Percentiles rank a stretch among this genome's conserved stretches.
Evolutionary conservation across 441 rosid species (phyloP).

Genomic region (Gossypium schwendimanii): DNA sequence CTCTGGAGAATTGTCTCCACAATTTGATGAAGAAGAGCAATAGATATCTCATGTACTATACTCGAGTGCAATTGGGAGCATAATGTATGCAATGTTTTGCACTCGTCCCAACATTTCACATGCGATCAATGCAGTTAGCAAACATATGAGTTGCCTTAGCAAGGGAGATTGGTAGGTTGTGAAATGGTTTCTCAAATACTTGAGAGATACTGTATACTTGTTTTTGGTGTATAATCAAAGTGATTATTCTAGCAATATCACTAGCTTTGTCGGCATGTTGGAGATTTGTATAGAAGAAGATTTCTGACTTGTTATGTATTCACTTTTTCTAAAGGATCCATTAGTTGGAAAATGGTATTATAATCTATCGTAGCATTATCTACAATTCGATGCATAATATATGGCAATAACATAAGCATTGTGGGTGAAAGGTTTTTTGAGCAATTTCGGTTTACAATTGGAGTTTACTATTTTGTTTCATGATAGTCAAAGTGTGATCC

Average conservation of each 20-base stretch:
- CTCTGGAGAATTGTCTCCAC: not conserved
- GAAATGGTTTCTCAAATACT: too few relatives aligned
- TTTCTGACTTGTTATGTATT: too few relatives aligned
- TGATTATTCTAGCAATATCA: too few relatives aligned
- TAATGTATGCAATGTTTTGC: not conserved
- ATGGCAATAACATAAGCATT: too few relatives aligned
- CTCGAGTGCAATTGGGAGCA: not conserved
- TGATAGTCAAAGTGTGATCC: not conserved
- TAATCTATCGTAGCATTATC: too few relatives aligned
- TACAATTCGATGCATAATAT: too few relatives aligned
- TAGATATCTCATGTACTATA: not conserved
- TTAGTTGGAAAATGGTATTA: too few relatives aligned
- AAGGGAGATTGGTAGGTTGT: not conserved
- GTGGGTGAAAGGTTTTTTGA: not conserved
- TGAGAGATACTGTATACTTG: too few relatives aligned
- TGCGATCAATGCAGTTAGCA: not conserved
- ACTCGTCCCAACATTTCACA: not conserved
- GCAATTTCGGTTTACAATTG: not conserved
- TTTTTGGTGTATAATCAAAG: too few relatives aligned
- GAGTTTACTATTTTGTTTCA: not conserved
- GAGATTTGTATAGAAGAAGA: too few relatives aligned
- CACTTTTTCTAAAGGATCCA: too few relatives aligned
- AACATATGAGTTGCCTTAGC: not conserved
- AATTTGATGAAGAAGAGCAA: not conserved
- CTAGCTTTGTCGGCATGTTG: too few relatives aligned